phyloP scores from a whole-genome alignment of 2,329 filamentous ascomycete species.

The Alternaria longipes region DNA sequence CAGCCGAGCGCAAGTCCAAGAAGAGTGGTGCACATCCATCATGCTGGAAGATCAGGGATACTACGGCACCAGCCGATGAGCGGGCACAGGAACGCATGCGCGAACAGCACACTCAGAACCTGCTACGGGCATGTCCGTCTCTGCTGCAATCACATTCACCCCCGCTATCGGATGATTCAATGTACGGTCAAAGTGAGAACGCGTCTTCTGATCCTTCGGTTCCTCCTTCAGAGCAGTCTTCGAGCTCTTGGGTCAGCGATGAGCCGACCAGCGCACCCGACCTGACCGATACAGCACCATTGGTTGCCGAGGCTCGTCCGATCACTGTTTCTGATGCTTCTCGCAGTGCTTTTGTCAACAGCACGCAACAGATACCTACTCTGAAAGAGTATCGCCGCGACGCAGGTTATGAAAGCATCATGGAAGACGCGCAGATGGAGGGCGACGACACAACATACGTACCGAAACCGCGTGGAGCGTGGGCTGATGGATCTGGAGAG shows the following conservation, averaged over 20 bases:
- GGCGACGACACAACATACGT: constrained; percentile 26
- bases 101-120: constrained; percentile 49
- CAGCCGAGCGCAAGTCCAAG: constrained; percentile 62
- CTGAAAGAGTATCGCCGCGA: constrained; percentile 31
- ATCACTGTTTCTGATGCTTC: constrained; percentile 44
- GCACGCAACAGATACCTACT: constrained; percentile 53
- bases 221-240: constrained; percentile 30
- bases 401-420: constrained; percentile 14
- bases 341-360: constrained; percentile 55
- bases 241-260: constrained; percentile 29
- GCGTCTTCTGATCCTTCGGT: constrained; percentile 26
- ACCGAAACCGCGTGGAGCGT: constrained; percentile 29
- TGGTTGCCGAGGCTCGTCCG: constrained; percentile 15
- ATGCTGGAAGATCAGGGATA: constrained; percentile 36
- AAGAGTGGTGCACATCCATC: constrained; percentile 41
- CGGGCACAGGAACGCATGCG: constrained; percentile 45
- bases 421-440: constrained; percentile 37
- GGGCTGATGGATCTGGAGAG: constrained; percentile 53
- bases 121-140: constrained; percentile 32
- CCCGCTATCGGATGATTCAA: constrained; percentile 30
- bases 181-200: constrained; percentile 25
- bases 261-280: constrained; percentile 28
- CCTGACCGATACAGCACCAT: constrained; percentile 20
- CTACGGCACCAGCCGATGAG: constrained; percentile 41
- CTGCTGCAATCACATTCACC: constrained; percentile 32